Conservation (phyloP, 106 monocot genomes). For the Hemerocallis citrina region DNA sequence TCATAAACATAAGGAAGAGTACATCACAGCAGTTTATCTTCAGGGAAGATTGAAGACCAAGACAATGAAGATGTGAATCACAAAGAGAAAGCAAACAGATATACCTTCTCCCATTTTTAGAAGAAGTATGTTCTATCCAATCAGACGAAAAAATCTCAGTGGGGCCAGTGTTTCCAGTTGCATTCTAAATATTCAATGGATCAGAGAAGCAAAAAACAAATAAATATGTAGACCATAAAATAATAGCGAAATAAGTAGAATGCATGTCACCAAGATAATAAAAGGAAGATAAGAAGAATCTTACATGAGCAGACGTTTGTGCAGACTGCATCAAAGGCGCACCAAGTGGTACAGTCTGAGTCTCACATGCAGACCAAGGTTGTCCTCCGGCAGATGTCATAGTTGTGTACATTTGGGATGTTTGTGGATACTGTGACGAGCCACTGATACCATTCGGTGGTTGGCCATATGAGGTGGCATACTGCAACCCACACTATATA, state of each 20-base stretch:
- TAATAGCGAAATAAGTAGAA: background rate
- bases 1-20: background rate
- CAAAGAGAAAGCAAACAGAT: background rate
- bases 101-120: conserved; percentile 95
- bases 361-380: conserved; percentile 41
- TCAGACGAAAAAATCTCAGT: conserved; percentile 51
- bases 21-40: background rate
- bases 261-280: background rate
- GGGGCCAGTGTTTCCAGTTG: conserved; percentile 25
- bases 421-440: conserved; percentile 43
- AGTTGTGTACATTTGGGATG: conserved; percentile 32
- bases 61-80: background rate
- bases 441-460: conserved; percentile 28
- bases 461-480: conserved; percentile 60
- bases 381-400: conserved; percentile 32
- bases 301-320: conserved; percentile 42
- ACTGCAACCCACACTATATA: conserved; percentile 27
- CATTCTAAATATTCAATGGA: conserved; percentile 12
- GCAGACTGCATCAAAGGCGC: conserved; percentile 26
- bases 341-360: conserved; percentile 32
- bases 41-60: background rate
- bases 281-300: conserved; percentile 11
- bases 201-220: background rate
- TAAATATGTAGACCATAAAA: background rate
- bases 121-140: conserved; percentile 88